Base-by-base conservation (phyloP, 2,329 filamentous ascomycete species). In the Neofusicoccum sp. region DNA sequence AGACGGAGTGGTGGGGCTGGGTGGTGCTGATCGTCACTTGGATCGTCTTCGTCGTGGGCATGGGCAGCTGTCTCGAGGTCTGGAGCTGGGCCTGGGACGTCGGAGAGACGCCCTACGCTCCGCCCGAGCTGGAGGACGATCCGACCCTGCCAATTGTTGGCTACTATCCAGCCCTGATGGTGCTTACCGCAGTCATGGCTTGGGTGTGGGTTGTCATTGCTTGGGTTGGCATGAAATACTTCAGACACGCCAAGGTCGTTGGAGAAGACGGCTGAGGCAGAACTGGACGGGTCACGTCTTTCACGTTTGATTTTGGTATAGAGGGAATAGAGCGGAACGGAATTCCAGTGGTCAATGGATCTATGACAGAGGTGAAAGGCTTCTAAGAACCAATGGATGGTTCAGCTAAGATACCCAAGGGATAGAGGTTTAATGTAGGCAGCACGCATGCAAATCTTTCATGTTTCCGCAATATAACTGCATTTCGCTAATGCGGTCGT, bases 1-100 rank as follows among this genome's bases (percentile, higher is more conserved):
- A 97, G 78, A 99, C 95, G 0, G 93, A 95, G 69, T 96, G 91
- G 87, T 99, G 95, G 93, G 95, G 95, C 0, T 99, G 93, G 91
- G 88, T 96, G 6, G 89, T 99, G 49, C 80, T 99, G 33, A 79
- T 89, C 41, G 88, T 91, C 48, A 99, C 96, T 0, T 99, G 96
- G 95, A 79, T 96, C 45, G 92, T 97, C 28, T 98, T 99, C 73
- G 92, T 98, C 20, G 86, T 95, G 0, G 95, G 95, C 33, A 98
- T 99, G 90, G 95, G 95, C 58, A 96, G 90, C 54, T 97, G 92
- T 73, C 83, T 98, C 47, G 93, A 90, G 24, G 86, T 98, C 24
- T 99, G 95, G 95, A 95, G 88, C 75, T 99, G 95, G 95, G 95
- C 95, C 2, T 99, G 95, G 95, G 93, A 98, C 78, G 93, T 98